Conservation (phyloP, 2,329 filamentous ascomycete species). For the Fusarium torulosum region DNA sequence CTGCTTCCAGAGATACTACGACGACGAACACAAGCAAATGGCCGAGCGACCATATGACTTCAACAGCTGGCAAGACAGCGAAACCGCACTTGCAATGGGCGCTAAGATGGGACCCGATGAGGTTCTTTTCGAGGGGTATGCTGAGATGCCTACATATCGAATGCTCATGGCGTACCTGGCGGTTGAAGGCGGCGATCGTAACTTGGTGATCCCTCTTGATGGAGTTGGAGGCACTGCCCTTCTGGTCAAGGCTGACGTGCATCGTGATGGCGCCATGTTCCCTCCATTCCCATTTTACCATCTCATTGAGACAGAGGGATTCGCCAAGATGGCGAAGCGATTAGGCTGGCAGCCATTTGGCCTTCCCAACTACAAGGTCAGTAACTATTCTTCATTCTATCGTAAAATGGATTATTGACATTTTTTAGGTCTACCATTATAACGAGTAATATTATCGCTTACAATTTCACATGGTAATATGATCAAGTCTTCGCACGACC, state of each 20-base stretch:
- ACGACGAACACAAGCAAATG: conserved; percentile 75
- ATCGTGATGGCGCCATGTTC: conserved; percentile 98
- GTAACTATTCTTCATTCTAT: conserved; percentile 46
- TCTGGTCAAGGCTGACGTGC: conserved; percentile 95
- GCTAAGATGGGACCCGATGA: conserved; percentile 89
- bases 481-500: conserved; percentile 16
- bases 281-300: conserved; percentile 96
- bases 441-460: conserved; percentile 74
- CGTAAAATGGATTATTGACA: conserved; percentile 23
- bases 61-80: conserved; percentile 97
- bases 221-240: conserved; percentile 94
- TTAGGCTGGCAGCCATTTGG: conserved; percentile 88
- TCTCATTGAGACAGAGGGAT: conserved; percentile 97
- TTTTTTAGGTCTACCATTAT: conserved; percentile 82
- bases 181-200: conserved; percentile 66
- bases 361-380: conserved; percentile 96
- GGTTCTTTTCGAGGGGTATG: conserved; percentile 92
- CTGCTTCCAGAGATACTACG: conserved; percentile 89
- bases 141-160: conserved; percentile 91
- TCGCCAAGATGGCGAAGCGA: conserved; percentile 94
- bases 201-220: conserved; percentile 80
- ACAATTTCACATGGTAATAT: conserved; percentile 12
- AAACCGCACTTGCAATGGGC: conserved; percentile 80
- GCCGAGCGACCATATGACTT: conserved; percentile 91
- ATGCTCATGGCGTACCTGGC: conserved; percentile 90